Evolutionary conservation across 2,329 filamentous ascomycete genomes (phyloP).

Genomic region (Lachnellula hyalina): DNA sequence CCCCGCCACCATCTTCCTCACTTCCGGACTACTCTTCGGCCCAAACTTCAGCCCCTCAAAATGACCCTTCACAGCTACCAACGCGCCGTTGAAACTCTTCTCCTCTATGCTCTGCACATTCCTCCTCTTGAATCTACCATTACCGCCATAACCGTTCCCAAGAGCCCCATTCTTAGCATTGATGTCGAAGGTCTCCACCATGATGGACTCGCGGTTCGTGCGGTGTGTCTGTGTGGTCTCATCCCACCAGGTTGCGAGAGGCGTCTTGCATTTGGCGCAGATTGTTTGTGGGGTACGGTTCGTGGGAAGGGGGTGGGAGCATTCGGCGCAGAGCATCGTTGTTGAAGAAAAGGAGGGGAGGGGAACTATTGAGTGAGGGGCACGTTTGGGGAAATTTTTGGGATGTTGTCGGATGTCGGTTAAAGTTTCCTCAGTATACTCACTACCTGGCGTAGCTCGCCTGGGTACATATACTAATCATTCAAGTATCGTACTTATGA

Average conservation of each 20-base stretch:
- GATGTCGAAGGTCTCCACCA: conserved; percentile 5
- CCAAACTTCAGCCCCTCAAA: conserved; percentile 52
- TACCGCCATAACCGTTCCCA: not conserved
- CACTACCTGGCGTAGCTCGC: too few relatives aligned
- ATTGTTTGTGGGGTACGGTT: conserved; percentile 24
- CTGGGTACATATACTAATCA: not conserved
- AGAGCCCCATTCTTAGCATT: not conserved
- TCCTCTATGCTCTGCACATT: conserved; percentile 53
- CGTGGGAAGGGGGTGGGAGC: conserved; percentile 24
- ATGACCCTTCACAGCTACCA: conserved; percentile 58
- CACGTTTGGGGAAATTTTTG: not conserved
- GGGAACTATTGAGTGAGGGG: not conserved
- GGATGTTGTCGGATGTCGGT: not conserved
- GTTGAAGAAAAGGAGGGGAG: not conserved
- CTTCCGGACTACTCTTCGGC: conserved; percentile 47
- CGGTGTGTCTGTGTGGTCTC: conserved; percentile 27
- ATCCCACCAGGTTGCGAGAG: conserved; percentile 30
- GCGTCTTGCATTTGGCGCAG: conserved; percentile 30
- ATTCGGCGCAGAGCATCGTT: conserved; percentile 29
- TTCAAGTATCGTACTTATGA: not conserved
- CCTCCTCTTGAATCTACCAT: conserved; percentile 16
- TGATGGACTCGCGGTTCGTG: conserved; percentile 28
- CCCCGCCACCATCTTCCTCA: conserved; percentile 52
- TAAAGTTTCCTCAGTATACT: not conserved
- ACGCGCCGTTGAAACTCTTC: conserved; percentile 53